These are phyloP conservation scores for Paracoccidioides brasiliensis DNA, from an alignment of 2,329 filamentous ascomycete species.

Conservation along the genomic window DNA sequence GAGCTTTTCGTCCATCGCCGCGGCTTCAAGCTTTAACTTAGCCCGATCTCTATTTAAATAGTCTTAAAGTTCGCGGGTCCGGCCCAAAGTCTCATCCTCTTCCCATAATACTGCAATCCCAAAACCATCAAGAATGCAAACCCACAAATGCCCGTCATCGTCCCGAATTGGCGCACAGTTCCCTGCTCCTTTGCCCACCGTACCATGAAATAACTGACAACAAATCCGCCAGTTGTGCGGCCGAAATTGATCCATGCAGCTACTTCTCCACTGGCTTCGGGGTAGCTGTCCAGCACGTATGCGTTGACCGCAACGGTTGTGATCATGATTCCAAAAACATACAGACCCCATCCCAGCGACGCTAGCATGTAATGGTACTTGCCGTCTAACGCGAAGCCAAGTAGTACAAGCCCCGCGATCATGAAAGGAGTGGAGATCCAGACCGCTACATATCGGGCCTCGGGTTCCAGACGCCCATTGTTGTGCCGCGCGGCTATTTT, in stretches of 20 bases:
- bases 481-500: constrained; percentile 34
- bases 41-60: background rate
- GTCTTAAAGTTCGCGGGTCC: constrained; percentile 25
- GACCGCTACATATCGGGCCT: constrained; percentile 40
- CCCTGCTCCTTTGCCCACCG: constrained; percentile 36
- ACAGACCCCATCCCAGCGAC: constrained; percentile 40
- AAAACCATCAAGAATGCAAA: constrained; percentile 26
- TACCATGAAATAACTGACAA: constrained; percentile 41
- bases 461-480: constrained; percentile 43
- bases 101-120: constrained; percentile 26
- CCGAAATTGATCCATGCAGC: constrained; percentile 41
- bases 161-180: constrained; percentile 34
- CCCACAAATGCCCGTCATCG: constrained; percentile 33
- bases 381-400: constrained; percentile 41
- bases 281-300: constrained; percentile 44
- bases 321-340: constrained; percentile 45
- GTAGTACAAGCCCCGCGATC: constrained; percentile 36
- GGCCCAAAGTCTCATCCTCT: constrained; percentile 24
- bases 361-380: constrained; percentile 42
- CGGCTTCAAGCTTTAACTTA: background rate
- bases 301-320: constrained; percentile 40
- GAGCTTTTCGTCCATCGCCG: background rate
- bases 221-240: constrained; percentile 39
- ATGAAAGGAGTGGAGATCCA: constrained; percentile 39
- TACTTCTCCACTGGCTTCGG: constrained; percentile 43